These are phyloP conservation scores for Phytophthora uliginosa DNA, from an alignment of 352 stramenopile genomes.

Conservation along the genomic window DNA sequence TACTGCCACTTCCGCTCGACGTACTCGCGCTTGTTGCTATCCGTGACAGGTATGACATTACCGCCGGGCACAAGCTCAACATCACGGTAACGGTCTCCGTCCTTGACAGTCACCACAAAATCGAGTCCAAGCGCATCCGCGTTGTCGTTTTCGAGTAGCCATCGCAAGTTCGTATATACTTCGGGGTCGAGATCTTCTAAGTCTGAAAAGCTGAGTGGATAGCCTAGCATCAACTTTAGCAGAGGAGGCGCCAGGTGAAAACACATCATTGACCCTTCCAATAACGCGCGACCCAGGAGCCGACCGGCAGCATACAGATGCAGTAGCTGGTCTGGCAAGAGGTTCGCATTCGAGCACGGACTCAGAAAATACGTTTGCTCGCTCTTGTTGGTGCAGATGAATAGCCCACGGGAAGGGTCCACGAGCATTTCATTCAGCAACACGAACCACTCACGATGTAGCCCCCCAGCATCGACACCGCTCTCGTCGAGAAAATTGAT, in stretches of 20 bases:
- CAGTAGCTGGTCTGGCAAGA: conserved; percentile 39
- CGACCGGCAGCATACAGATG: conserved; percentile 43
- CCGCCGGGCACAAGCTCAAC: conserved; percentile 47
- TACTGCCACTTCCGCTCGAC: conserved; percentile 93
- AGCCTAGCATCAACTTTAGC: conserved; percentile 95
- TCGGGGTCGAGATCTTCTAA: conserved; percentile 68
- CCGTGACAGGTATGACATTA: conserved; percentile 82
- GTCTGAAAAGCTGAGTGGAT: conserved; percentile 92
- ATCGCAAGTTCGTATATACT: conserved; percentile 49
- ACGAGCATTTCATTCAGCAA: conserved; percentile 53
- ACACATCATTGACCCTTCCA: conserved; percentile 90
- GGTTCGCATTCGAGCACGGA: conserved; percentile 33
- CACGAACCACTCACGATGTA: conserved; percentile 83
- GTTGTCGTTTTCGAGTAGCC: conserved; percentile 57
- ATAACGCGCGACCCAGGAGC: conserved; percentile 46
- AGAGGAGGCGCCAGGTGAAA: conserved; percentile 93
- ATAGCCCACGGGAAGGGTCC: conserved; percentile 34
- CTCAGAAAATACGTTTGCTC: conserved; percentile 55
- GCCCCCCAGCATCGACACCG: conserved; percentile 71
- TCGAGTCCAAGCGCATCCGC: conserved; percentile 53
- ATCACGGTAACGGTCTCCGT: conserved; percentile 23
- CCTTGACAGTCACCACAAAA: conserved; percentile 49
- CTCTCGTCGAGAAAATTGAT: conserved; percentile 74
- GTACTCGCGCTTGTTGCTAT: conserved; percentile 94
- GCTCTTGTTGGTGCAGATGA: conserved; percentile 41